Conservation (phyloP, 192 early-diverging fungal genomes). For the Chytriomyces sp. region DNA sequence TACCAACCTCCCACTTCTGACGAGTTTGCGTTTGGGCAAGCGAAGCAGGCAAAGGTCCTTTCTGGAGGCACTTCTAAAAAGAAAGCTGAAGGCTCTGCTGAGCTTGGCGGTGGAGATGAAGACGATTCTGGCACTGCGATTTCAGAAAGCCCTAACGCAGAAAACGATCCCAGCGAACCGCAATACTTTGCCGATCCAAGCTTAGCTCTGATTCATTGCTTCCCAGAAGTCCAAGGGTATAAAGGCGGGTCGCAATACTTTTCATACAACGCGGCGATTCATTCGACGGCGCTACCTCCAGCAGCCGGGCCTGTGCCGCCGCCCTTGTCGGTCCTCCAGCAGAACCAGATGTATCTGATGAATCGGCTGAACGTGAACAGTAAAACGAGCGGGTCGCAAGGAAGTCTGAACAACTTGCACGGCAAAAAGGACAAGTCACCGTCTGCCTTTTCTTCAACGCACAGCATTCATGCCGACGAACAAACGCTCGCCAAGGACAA, state of each 20-base stretch:
- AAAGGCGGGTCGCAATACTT: background rate
- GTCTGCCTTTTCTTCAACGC: background rate
- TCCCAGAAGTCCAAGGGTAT: background rate
- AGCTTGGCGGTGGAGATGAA: background rate
- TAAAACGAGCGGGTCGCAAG: background rate
- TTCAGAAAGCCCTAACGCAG: background rate
- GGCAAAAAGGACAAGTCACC: background rate
- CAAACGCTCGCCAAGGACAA: background rate
- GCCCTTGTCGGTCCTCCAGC: background rate
- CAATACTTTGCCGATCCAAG: background rate
- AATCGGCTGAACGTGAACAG: no score
- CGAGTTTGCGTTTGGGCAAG: background rate
- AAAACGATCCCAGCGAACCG: background rate
- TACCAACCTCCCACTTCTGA: conserved; percentile 4
- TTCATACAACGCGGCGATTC: background rate
- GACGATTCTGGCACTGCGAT: background rate
- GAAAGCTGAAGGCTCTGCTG: background rate
- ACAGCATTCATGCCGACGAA: background rate
- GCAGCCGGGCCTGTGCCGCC: background rate
- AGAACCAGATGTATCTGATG: no score
- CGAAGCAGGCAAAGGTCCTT: background rate
- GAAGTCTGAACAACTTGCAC: background rate
- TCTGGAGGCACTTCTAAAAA: background rate
- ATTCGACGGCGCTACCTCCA: background rate
- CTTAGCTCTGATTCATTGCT: background rate